phyloP scores from a whole-genome alignment of 495 filamentous ascomycete species.

The Daldinia caldariorum region DNA sequence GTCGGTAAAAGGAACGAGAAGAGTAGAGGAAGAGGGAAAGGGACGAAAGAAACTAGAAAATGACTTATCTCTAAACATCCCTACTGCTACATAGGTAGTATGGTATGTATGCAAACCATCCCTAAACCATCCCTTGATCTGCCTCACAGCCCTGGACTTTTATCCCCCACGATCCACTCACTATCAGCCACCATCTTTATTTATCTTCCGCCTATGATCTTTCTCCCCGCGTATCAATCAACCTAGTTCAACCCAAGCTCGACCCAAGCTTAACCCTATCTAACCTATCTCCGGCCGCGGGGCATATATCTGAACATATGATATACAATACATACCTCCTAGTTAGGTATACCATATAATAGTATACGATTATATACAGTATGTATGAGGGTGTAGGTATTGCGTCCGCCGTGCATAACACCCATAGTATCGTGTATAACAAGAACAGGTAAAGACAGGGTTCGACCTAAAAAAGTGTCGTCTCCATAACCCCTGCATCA shows the following conservation, averaged over 20 bases:
- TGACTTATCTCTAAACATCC: constrained; percentile 1
- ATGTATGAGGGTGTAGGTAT: no score
- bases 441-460: constrained; percentile 12
- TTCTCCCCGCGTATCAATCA: constrained; percentile 31
- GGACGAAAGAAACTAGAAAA: neutral
- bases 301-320: neutral
- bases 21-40: neutral
- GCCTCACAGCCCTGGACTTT: constrained; percentile 17
- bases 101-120: no score
- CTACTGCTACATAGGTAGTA: no score
- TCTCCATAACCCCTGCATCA: constrained; percentile 28
- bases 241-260: constrained; percentile 5
- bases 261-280: neutral
- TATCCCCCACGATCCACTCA: constrained; percentile 44
- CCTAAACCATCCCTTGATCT: no score
- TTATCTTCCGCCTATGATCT: constrained; percentile 42
- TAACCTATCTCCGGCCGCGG: constrained; percentile 23
- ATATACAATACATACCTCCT: neutral
- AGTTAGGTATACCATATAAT: no score
- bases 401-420: no score
- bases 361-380: no score
- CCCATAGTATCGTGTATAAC: neutral
- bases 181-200: constrained; percentile 31
- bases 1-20: constrained; percentile 28
- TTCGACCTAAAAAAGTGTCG: constrained; percentile 29